Base-by-base conservation (phyloP, 148 eudicot species). In the Rhododendron simsii region DNA sequence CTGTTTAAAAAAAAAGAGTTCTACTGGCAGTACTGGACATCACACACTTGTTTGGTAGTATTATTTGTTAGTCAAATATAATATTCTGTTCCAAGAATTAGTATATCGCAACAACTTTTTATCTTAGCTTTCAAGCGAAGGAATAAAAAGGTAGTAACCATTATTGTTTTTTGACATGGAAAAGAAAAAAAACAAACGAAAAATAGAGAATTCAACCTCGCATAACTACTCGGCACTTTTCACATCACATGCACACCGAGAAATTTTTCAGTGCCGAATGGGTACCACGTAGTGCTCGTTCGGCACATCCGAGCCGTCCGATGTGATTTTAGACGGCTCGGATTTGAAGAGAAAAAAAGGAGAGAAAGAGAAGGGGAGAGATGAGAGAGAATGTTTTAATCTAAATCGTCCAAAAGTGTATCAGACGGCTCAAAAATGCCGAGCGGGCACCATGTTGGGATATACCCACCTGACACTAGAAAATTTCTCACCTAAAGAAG, bases 71-170 rank as follows among this genome's bases (percentile, higher is more conserved):
- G 7, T 30, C 39, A 71, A 71, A 12, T 4, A 30, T 12, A 28
- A 71, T 30, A 71, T 71, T 71, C 39, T 71, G 8, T 71, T 71
- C 30, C 39, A 71, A 71, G 16, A 30, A 30, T 71, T 71, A 69
- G 75, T 11, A 71, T 30, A 30, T 71, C 76, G 39, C 39, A 71
- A 71, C 76, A 71, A 71, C 76, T 71, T 13, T 71, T 11, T 71
- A 26, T 71, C 76, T 71, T 71, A 71, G 76, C 76, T 71, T 71
- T 71, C 18, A 71, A 71, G 76, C 20, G 76, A 71, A 71, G 76
- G 76, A 71, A 71, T 71, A 71, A 14, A 71, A 13, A 26, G 20
- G 39, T 20, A 21, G 39, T 20, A 59, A 21, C 65, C 65, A 59
- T 21, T 8, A 59, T 21, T 59, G 10, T 5, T 59, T 59, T 59